Evolutionary conservation across 495 filamentous ascomycete genomes (phyloP).

Genomic region (Xylaria intraflava): DNA sequence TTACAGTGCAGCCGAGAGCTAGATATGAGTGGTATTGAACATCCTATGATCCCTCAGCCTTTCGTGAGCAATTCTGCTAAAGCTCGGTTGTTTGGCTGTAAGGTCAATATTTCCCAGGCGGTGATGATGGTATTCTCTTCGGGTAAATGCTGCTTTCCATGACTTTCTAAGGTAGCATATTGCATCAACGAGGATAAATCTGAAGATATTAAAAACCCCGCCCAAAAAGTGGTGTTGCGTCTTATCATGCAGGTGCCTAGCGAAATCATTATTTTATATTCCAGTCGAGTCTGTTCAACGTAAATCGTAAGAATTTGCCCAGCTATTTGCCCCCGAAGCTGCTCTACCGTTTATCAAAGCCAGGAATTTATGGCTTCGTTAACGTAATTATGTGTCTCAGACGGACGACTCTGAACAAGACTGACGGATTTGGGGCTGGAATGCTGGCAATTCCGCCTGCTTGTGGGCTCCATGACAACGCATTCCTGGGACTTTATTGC

Average conservation of each 20-base stretch:
- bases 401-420: neutral
- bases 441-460: constrained; percentile 10
- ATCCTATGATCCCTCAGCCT: constrained; percentile 1
- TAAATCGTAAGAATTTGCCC: too few species aligned
- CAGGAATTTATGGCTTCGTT: neutral
- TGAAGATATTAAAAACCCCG: neutral
- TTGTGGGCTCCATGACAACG: constrained; percentile 13
- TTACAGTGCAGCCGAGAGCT: neutral
- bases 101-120: neutral
- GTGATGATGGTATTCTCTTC: constrained; percentile 1
- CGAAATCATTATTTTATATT: neutral
- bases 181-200: constrained; percentile 1
- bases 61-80: neutral
- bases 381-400: constrained; percentile 9
- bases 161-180: neutral
- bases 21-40: constrained; percentile 19
- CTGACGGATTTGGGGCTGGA: constrained; percentile 11
- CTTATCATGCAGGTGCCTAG: neutral
- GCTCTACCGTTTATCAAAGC: neutral
- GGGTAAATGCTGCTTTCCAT: neutral
- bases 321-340: too few species aligned
- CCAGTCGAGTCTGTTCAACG: neutral
- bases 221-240: neutral
- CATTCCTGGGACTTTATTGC: constrained; percentile 19
- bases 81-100: neutral